These are phyloP conservation scores for Talaromyces sp. DNA, from an alignment of 2,329 filamentous ascomycete species.

Conservation along the genomic window DNA sequence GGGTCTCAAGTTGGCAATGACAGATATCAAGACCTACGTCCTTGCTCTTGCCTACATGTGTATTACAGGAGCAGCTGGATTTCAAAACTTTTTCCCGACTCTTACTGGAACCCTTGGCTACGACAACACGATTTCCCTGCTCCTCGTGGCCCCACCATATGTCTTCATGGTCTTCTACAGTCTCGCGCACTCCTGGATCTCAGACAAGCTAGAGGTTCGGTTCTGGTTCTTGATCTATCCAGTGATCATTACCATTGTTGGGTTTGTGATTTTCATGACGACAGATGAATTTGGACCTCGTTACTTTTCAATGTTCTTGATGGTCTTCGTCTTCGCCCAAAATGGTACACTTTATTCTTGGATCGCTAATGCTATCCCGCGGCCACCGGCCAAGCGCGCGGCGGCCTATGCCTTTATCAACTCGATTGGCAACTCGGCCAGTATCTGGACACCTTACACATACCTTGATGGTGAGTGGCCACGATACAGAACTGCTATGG, in stretches of 20 bases:
- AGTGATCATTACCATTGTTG: conserved; percentile 54
- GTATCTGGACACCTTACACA: conserved; percentile 57
- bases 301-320: conserved; percentile 60
- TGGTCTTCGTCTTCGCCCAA: conserved; percentile 58
- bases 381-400: conserved; percentile 58
- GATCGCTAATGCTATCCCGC: conserved; percentile 55
- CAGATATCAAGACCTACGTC: conserved; percentile 54
- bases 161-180: conserved; percentile 57
- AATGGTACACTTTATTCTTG: conserved; percentile 33
- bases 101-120: conserved; percentile 51
- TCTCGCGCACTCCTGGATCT: conserved; percentile 48
- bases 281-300: conserved; percentile 54
- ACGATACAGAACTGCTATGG: conserved; percentile 47
- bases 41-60: conserved; percentile 50
- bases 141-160: conserved; percentile 58
- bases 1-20: conserved; percentile 56
- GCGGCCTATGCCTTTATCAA: conserved; percentile 61
- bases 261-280: conserved; percentile 59
- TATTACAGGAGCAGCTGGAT: conserved; percentile 51
- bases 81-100: conserved; percentile 62
- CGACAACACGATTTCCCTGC: conserved; percentile 50
- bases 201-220: conserved; percentile 49
- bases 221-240: conserved; percentile 60
- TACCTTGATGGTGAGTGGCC: conserved; percentile 45
- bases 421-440: conserved; percentile 55